Conservation (phyloP, 228 moss, liverwort and hornwort genomes). For the Sphagnum magellanicum region DNA sequence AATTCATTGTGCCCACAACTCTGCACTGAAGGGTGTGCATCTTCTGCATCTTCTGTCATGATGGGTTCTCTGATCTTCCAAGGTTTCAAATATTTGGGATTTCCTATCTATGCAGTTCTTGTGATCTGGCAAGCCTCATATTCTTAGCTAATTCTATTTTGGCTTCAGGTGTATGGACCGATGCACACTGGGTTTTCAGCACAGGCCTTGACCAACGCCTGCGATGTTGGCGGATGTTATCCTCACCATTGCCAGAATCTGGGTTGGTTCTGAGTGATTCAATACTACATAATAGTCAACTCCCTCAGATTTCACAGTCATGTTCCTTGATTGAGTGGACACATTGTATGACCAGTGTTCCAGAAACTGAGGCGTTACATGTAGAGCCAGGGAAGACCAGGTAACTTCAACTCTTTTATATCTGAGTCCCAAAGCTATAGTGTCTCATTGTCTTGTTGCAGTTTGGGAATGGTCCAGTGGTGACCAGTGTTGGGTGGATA, state of each 20-base stretch:
- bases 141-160: neutral
- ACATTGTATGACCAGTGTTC: conserved; percentile 78
- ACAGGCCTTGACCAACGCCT: conserved; percentile 92
- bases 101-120: neutral
- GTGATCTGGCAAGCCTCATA: neutral
- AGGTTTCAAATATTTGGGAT: conserved; percentile 5
- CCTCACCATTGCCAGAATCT: neutral
- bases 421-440: conserved; percentile 1
- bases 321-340: conserved; percentile 34
- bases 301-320: conserved; percentile 1
- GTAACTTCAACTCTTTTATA: conserved; percentile 5
- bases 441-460: neutral
- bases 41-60: neutral
- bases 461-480: too few species aligned
- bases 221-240: conserved; percentile 59
- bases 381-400: conserved; percentile 34
- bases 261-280: neutral
- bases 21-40: conserved; percentile 76
- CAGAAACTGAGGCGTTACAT: conserved; percentile 83
- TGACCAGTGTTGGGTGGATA: neutral
- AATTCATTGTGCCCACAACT: conserved; percentile 74
- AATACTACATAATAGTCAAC: conserved; percentile 1
- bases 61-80: neutral
- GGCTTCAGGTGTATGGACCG: conserved; percentile 78
- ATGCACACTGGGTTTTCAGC: conserved; percentile 82